phyloP scores from a whole-genome alignment of 805 yeast species.

The Spathaspora boniae region DNA sequence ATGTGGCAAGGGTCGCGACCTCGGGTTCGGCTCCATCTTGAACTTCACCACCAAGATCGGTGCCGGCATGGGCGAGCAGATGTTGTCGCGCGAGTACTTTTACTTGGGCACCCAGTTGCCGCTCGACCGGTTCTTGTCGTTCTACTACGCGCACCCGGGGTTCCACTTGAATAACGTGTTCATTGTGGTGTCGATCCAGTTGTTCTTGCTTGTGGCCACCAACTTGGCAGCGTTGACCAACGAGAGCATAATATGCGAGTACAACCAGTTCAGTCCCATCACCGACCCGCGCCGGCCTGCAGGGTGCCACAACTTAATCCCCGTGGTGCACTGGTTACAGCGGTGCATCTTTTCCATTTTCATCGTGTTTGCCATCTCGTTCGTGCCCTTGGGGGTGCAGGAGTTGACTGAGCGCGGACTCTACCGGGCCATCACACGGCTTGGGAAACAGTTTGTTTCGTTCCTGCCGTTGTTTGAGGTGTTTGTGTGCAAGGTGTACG shows the following conservation, averaged over 20 bases:
- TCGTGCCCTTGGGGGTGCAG: slow-evolving; percentile 74
- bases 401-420: slow-evolving; percentile 81
- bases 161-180: slow-evolving; percentile 80
- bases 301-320: slow-evolving; percentile 72
- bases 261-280: slow-evolving; percentile 61
- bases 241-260: slow-evolving; percentile 65
- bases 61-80: slow-evolving; percentile 92
- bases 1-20: slow-evolving; percentile 89
- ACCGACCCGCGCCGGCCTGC: slow-evolving; percentile 63
- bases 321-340: slow-evolving; percentile 77
- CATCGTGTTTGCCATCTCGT: slow-evolving; percentile 77
- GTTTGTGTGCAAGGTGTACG: slow-evolving; percentile 75
- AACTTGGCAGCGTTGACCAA: slow-evolving; percentile 72
- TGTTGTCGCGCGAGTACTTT: slow-evolving; percentile 79
- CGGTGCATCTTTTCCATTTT: slow-evolving; percentile 78
- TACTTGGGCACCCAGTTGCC: slow-evolving; percentile 80
- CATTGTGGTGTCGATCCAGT: slow-evolving; percentile 70
- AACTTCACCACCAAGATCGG: slow-evolving; percentile 87
- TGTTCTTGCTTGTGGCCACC: slow-evolving; percentile 66
- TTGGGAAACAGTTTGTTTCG: slow-evolving; percentile 64
- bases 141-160: slow-evolving; percentile 85
- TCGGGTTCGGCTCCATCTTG: slow-evolving; percentile 82
- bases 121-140: slow-evolving; percentile 74
- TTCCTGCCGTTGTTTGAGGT: slow-evolving; percentile 81
- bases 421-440: slow-evolving; percentile 70